Base-by-base conservation (phyloP, 257 asterid genomes). In the Fraxinus quadrangulata region DNA sequence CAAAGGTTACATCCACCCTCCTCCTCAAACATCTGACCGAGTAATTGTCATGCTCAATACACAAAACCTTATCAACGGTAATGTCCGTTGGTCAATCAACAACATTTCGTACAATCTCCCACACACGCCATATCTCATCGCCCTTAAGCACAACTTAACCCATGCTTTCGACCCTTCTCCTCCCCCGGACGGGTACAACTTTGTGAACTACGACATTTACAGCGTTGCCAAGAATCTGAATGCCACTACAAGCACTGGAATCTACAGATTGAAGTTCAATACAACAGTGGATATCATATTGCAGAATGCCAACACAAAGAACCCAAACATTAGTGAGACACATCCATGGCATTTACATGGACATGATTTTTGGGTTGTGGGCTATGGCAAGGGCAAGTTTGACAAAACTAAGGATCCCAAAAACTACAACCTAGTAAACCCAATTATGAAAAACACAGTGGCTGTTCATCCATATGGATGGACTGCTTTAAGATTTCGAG, bases 281-380 rank as follows among this genome's bases (percentile, higher is more conserved):
- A 74, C 97, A 0, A 89, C 93, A 4, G 96, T 95, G 31, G 99
- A 95, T 26, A 39, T 95, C 8, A 73, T 95, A 4, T 40, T 95
- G 77, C 99, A 95, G 67, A 95, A 95, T 13, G 97, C 99, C 0
- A 95, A 93, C 65, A 89, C 94, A 0, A 90, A 87, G 96, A 83
- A 9, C 49, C 5, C 0, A 0, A 87, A 88, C 9, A 92, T 89
- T 19, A 95, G 99, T 12, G 99, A 95, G 90, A 87, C 97, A 3
- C 99, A 95, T 85, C 98, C 99, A 2, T 95, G 99, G 99, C 99
- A 95, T 84, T 87, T 95, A 1, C 99, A 95, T 33, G 99, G 99
- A 2, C 99, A 93, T 14, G 98, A 95, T 45, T 95, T 95, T 34
- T 95, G 99, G 99, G 97, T 95, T 0, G 0, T 95, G 79, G 99